These are phyloP conservation scores for Eucalyptus cladocalyx DNA, from an alignment of 345 rosid genomes.

Conservation along the genomic window DNA sequence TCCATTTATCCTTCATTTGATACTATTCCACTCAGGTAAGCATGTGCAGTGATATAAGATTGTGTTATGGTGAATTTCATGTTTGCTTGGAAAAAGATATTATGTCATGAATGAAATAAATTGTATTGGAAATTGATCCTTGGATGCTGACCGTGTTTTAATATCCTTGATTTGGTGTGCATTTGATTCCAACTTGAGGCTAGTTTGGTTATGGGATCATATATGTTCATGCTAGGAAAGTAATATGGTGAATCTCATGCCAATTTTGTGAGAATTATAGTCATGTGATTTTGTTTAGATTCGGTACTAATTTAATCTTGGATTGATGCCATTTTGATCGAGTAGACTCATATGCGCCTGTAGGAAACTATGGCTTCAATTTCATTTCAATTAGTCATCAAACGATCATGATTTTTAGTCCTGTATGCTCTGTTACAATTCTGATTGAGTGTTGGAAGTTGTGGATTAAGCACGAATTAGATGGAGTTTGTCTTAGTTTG, in stretches of 20 bases:
- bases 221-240: too few relatives aligned
- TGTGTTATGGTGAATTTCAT: not conserved
- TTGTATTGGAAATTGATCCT: too few relatives aligned
- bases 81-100: not conserved
- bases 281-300: not conserved
- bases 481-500: too few relatives aligned
- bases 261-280: too few relatives aligned
- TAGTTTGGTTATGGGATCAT: too few relatives aligned
- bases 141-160: too few relatives aligned
- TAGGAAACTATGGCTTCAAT: not conserved
- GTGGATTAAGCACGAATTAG: too few relatives aligned
- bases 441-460: not conserved
- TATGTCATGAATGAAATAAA: too few relatives aligned
- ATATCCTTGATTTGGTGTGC: too few relatives aligned
- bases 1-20: not conserved
- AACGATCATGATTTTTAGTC: not conserved
- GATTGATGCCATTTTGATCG: not conserved
- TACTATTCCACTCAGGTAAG: not conserved
- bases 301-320: rapidly evolving
- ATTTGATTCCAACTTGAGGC: too few relatives aligned
- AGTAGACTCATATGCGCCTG: not conserved
- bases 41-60: not conserved
- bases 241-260: too few relatives aligned
- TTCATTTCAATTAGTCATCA: not conserved
- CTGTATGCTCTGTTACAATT: not conserved